Conservation (phyloP, 352 stramenopile genomes). For the Aphanomyces invadans region DNA sequence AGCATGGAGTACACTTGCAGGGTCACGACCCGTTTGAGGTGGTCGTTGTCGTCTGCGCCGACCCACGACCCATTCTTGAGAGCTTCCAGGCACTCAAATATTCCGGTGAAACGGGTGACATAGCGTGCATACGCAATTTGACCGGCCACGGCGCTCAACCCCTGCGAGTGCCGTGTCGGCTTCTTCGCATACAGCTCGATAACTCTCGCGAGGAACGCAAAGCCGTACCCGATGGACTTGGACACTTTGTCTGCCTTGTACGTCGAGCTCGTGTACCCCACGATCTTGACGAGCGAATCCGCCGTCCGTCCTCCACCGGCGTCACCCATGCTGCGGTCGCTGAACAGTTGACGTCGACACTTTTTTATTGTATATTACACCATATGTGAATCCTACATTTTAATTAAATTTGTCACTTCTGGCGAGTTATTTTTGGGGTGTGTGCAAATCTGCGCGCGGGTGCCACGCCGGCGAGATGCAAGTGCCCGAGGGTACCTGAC, state of each 20-base stretch:
- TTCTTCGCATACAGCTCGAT: slow-evolving; percentile 40
- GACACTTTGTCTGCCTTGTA: slow-evolving; percentile 71
- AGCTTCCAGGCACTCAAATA: slow-evolving; percentile 61
- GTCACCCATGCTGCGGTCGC: neutral
- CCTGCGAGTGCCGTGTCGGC: slow-evolving; percentile 45
- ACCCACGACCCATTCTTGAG: slow-evolving; percentile 74
- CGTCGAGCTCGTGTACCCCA: slow-evolving; percentile 48
- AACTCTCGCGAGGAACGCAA: slow-evolving; percentile 45
- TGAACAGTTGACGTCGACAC: neutral
- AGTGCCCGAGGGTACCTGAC: neutral
- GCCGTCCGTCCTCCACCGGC: neutral
- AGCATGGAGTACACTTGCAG: slow-evolving; percentile 75
- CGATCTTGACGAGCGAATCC: slow-evolving; percentile 50
- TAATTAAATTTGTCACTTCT: neutral
- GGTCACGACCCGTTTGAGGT: slow-evolving; percentile 47
- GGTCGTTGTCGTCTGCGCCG: slow-evolving; percentile 59
- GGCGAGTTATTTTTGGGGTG: neutral
- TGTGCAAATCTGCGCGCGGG: no score
- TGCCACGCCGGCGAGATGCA: no score
- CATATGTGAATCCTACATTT: neutral
- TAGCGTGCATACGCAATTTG: slow-evolving; percentile 74
- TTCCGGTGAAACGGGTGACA: slow-evolving; percentile 68
- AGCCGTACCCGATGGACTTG: slow-evolving; percentile 74
- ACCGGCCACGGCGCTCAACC: slow-evolving; percentile 54
- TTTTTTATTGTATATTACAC: neutral